Base-by-base conservation (phyloP, 1,284 basidiomycete genomes). In the Cryptococcus jaspeensis region DNA sequence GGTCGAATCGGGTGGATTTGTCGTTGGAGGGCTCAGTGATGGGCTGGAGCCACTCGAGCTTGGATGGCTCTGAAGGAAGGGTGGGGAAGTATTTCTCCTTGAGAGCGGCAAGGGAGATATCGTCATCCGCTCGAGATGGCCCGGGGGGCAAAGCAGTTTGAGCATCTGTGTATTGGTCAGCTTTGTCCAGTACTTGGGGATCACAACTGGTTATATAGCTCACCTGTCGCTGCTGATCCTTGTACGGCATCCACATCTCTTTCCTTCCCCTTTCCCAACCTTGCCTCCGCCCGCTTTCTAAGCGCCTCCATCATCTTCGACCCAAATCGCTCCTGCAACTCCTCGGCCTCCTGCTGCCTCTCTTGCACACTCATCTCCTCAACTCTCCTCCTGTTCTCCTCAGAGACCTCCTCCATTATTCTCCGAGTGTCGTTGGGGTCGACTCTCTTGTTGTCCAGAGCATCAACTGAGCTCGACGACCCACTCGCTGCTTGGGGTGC, bases 21-120 rank as follows among this genome's bases (percentile, higher is more conserved):
- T 62, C 63, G 8, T 55, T 47, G 13, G 64, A 58, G 5, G 69
- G 59, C 22, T 64, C 51, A 9, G 64, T 51, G 32, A 59, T 20
- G n/a, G 77, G 64, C 43, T 82, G 76, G 70, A 92, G 87, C 92
- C 92, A 95, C 46, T 84, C 85, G 15, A 95, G 86, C 67, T 91
- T 85, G 57, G 87, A 79, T 1, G 84, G 77, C 22, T 86, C 82
- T 0, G 82, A 57, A 4, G 78, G 73, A 48, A 80, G 84, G 56
- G 84, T 76, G 0, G 93, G 90, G 72, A 97, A 97, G 80, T 87
- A 97, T 37, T 85, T 85, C 35, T 81, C 81, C 44, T 90, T 56
- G 39, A 48, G 55, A n/a, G 13, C 18, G 44, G 6, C 37, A 28
- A 41, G 39, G 8, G 16, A 25, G n/a, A 38, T 44, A 44, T 22